Evolutionary conservation across 345 rosid genomes (phyloP).

Genomic region (Syzygium aqueum): DNA sequence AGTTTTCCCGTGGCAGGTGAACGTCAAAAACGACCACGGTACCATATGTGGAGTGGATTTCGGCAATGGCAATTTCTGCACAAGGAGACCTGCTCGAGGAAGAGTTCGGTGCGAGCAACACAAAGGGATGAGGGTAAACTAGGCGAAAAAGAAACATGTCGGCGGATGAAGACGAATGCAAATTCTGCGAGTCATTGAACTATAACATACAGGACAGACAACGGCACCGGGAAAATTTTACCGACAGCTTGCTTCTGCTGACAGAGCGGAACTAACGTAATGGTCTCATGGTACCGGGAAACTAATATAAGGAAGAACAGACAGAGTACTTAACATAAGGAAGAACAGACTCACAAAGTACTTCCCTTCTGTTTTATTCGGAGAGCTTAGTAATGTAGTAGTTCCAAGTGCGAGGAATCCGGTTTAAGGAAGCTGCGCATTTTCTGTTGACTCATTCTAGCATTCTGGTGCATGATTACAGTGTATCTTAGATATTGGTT

Average conservation of each 20-base stretch:
- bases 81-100: conserved; percentile 32
- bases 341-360: not conserved
- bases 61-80: conserved; percentile 38
- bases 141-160: not conserved
- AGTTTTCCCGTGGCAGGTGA: not conserved
- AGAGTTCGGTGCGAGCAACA: conserved; percentile 61
- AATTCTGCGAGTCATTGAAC: not conserved
- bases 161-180: not conserved
- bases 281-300: not conserved
- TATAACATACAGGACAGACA: not conserved
- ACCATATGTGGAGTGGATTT: conserved; percentile 40
- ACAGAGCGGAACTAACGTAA: not conserved
- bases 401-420: not conserved
- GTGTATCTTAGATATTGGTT: not conserved
- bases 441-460: not conserved
- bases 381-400: not conserved
- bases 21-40: not conserved
- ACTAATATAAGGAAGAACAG: not conserved
- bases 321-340: not conserved
- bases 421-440: not conserved
- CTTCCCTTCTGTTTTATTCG: not conserved
- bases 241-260: not conserved
- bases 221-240: not conserved
- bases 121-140: conserved; percentile 48
- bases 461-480: not conserved